phyloP scores from a whole-genome alignment of 495 filamentous ascomycete genomes.

The Daldinia childiae region DNA sequence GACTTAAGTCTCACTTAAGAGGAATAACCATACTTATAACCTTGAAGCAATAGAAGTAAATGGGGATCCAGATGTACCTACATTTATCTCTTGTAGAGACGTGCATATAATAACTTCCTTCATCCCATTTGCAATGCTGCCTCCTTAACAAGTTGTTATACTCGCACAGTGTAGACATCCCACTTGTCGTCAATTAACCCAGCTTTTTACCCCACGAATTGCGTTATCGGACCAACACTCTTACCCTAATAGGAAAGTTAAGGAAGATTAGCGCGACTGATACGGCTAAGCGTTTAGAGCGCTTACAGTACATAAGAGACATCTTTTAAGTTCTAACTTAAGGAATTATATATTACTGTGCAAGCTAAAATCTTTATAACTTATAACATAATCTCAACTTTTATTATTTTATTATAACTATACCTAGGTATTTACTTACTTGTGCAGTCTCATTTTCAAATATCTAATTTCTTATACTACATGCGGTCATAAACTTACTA shows the following conservation, averaged over 20 bases:
- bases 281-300: conserved; percentile 24
- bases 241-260: background rate
- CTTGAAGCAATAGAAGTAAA: no score
- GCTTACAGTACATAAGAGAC: conserved; percentile 17
- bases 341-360: background rate
- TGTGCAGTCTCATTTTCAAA: background rate
- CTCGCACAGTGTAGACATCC: conserved; percentile 28
- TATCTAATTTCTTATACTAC: no score
- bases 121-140: background rate
- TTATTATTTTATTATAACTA: background rate
- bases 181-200: conserved; percentile 22
- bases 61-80: no score
- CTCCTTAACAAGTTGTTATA: background rate
- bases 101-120: background rate
- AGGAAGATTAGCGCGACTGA: conserved; percentile 18
- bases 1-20: no score
- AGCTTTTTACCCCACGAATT: conserved; percentile 43
- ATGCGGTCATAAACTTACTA: no score
- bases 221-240: conserved; percentile 38
- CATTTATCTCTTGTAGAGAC: no score
- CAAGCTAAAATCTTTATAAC: background rate
- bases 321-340: background rate
- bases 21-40: no score
- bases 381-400: background rate
- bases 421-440: background rate